phyloP scores from a whole-genome alignment of 305 asterid species.

The Andrographis paniculata region DNA sequence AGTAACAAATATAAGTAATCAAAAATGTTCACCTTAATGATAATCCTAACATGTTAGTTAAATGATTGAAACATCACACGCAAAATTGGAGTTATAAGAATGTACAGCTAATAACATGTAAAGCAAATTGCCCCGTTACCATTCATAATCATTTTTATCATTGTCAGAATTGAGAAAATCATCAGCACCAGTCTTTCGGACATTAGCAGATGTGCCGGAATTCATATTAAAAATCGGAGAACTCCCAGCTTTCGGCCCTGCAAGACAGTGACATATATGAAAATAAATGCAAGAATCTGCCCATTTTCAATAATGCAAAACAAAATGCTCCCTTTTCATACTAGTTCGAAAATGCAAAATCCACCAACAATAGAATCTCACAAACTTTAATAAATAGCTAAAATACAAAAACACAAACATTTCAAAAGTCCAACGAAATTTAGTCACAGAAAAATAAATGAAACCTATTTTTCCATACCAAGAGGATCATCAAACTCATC shows the following conservation, averaged over 20 bases:
- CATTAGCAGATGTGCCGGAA: slow-evolving; percentile 40
- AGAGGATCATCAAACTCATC: slow-evolving; percentile 80
- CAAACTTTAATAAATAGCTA: not conserved
- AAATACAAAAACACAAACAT: not conserved
- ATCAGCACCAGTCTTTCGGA: slow-evolving; percentile 66
- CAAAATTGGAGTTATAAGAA: slow-evolving; percentile 12
- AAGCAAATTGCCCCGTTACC: slow-evolving; percentile 41
- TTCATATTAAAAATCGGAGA: slow-evolving; percentile 56
- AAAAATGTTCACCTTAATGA: not conserved
- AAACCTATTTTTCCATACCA: slow-evolving; percentile 32
- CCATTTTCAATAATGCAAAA: slow-evolving; percentile 11
- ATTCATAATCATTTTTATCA: slow-evolving; percentile 93
- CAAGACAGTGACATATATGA: slow-evolving; percentile 19
- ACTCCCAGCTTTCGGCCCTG: slow-evolving; percentile 57
- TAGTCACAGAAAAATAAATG: not conserved
- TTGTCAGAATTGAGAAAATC: slow-evolving; percentile 90
- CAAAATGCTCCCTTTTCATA: slow-evolving; percentile 12
- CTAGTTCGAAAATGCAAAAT: slow-evolving; percentile 17
- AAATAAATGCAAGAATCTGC: slow-evolving; percentile 8
- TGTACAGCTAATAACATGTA: not conserved
- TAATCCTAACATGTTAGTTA: too few species aligned
- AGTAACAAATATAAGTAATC: not conserved
- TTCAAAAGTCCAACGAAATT: not conserved
- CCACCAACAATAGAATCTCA: slow-evolving; percentile 1
- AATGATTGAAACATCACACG: slow-evolving; percentile 9